A percentile compares a stretch with the other conserved stretches of the same genome.
Evolutionary conservation across 208 protist species (phyloP).

Genomic region (Leishmania mexicana): DNA sequence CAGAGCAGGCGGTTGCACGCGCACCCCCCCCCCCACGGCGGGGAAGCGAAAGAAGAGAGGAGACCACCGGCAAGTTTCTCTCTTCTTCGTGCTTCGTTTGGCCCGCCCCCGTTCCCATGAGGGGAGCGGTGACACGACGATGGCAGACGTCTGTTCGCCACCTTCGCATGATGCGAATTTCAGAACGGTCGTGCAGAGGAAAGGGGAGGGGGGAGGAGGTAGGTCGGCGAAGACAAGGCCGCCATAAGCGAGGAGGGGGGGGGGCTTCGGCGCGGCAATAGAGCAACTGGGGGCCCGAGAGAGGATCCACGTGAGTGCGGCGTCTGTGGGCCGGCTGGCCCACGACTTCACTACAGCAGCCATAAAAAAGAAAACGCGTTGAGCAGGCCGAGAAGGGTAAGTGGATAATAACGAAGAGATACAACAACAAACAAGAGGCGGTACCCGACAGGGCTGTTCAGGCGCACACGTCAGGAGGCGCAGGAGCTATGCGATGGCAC

Average conservation of each 20-base stretch:
- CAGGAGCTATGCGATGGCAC: too few relatives aligned
- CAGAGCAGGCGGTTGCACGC: background rate
- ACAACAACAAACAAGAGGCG: background rate
- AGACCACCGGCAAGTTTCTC: background rate
- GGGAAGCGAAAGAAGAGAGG: background rate
- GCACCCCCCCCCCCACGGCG: background rate
- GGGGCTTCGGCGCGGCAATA: background rate
- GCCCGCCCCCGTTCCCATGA: background rate
- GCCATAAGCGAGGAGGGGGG: background rate
- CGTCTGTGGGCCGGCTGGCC: background rate
- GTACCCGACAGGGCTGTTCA: background rate
- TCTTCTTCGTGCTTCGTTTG: background rate
- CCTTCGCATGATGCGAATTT: background rate
- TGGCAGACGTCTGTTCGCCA: background rate
- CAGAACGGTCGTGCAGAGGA: background rate
- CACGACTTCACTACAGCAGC: background rate
- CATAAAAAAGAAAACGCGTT: background rate
- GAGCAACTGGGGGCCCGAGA: background rate
- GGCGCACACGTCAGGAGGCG: too few relatives aligned
- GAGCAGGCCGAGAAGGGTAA: background rate
- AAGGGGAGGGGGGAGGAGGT: background rate
- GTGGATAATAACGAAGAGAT: background rate
- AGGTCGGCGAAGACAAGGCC: background rate
- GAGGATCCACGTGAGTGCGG: background rate
- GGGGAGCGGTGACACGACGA: background rate